phyloP scores from a whole-genome alignment of 2,329 filamentous ascomycete species.

The Atkinsonella hypoxylon region DNA sequence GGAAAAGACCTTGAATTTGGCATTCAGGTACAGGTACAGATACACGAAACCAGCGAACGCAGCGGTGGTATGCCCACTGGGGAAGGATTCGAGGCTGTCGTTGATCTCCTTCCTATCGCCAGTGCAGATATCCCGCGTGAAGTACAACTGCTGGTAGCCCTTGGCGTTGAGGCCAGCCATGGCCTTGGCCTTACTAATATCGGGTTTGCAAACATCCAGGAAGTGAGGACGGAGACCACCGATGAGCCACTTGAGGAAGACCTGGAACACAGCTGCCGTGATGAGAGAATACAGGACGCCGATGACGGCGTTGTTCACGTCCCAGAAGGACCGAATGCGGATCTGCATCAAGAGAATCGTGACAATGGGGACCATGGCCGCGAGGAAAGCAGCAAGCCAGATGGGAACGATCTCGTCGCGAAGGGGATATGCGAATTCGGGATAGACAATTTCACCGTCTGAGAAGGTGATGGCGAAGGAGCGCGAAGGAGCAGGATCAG shows the following conservation, averaged over 20 bases:
- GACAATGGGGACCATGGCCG: constrained; percentile 50
- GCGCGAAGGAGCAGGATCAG: constrained; percentile 47
- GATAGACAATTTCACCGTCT: constrained; percentile 57
- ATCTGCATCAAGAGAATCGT: constrained; percentile 56
- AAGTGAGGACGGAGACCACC: constrained; percentile 64
- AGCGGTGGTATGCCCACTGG: constrained; percentile 61
- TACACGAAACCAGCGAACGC: constrained; percentile 63
- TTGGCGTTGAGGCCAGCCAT: constrained; percentile 29
- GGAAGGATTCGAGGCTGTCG: constrained; percentile 59
- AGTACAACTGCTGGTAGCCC: constrained; percentile 52
- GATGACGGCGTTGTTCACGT: constrained; percentile 57
- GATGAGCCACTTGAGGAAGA: constrained; percentile 65
- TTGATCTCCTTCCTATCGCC: constrained; percentile 53
- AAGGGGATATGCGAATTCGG: constrained; percentile 58
- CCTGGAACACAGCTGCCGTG: constrained; percentile 61
- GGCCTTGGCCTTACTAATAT: constrained; percentile 11
- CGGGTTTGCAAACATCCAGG: constrained; percentile 55
- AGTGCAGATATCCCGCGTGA: constrained; percentile 57
- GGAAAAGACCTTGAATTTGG: constrained; percentile 63
- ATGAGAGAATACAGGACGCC: constrained; percentile 61
- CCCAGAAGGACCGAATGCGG: constrained; percentile 56
- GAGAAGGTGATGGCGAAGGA: constrained; percentile 52
- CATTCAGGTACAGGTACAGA: constrained; percentile 63
- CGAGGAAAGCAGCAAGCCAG: constrained; percentile 56
- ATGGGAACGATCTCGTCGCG: constrained; percentile 61